phyloP scores from a whole-genome alignment of 345 rosid species.

The Sisymbrium irio region DNA sequence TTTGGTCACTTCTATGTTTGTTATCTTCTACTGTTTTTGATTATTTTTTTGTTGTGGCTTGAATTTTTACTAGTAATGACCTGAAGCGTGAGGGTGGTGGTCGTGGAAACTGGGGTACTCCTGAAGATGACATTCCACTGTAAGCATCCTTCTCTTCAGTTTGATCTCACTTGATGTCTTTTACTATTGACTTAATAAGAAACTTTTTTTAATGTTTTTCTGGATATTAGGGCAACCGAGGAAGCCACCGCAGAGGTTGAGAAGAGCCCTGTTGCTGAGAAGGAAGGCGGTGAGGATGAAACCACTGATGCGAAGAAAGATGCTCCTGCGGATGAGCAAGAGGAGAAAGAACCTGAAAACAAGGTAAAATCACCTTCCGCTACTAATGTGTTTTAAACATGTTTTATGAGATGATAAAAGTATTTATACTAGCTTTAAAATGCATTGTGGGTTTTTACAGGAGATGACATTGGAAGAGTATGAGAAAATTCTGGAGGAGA shows the following conservation, averaged over 20 bases:
- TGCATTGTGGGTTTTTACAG: conserved; percentile 34
- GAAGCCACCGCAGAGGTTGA: conserved; percentile 55
- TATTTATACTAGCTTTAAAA: not conserved
- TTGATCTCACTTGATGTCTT: not conserved
- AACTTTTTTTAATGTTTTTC: not conserved
- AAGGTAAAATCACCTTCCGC: conserved; percentile 41
- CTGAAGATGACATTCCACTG: conserved; percentile 69
- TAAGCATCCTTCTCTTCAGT: conserved; percentile 32
- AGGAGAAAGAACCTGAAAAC: conserved; percentile 50
- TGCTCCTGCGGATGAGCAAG: conserved; percentile 32
- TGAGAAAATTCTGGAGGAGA: conserved; percentile 67
- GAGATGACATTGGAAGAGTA: conserved; percentile 95
- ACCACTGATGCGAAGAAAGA: conserved; percentile 53
- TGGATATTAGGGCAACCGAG: conserved; percentile 51
- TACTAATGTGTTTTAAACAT: not conserved
- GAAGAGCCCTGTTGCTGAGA: conserved; percentile 55
- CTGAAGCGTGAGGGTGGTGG: conserved; percentile 88
- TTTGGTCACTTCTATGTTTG: not conserved
- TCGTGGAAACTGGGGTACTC: conserved; percentile 90
- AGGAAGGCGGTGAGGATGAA: conserved; percentile 58
- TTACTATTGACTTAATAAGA: not conserved
- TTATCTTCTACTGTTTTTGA: not conserved
- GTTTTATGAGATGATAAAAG: not conserved
- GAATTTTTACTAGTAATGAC: conserved; percentile 49
- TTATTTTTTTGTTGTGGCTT: not conserved